These are phyloP conservation scores for Podila verticillata DNA, from an alignment of 192 early-diverging fungal genomes.

Conservation along the genomic window DNA sequence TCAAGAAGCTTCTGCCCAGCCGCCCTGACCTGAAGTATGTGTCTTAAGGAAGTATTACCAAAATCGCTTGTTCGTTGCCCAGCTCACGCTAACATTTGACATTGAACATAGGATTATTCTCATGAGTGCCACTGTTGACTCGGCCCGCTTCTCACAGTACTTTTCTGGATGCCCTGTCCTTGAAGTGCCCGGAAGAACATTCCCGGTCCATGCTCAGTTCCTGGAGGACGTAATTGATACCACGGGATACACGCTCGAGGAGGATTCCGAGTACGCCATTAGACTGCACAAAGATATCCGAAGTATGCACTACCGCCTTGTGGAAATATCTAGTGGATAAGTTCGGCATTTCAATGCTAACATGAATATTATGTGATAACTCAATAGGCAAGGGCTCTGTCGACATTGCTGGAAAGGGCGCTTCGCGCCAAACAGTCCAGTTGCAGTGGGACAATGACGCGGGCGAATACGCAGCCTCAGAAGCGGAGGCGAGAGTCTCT, in stretches of 20 bases:
- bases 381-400: conserved; percentile 43
- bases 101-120: conserved; percentile 58
- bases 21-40: conserved; percentile 64
- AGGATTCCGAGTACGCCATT: conserved; percentile 56
- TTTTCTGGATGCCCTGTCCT: conserved; percentile 69
- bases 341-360: no score
- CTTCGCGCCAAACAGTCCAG: conserved; percentile 30
- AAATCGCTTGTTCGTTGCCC: neutral
- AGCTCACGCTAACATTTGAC: neutral
- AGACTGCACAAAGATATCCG: conserved; percentile 46
- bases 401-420: conserved; percentile 44
- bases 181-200: conserved; percentile 78
- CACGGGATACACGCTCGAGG: conserved; percentile 64
- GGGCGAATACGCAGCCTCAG: conserved; percentile 37
- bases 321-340: neutral
- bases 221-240: conserved; percentile 77
- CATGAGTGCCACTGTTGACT: conserved; percentile 83
- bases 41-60: no score
- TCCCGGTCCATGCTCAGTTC: conserved; percentile 73
- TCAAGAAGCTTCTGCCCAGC: conserved; percentile 61
- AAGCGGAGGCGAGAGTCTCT: conserved; percentile 49
- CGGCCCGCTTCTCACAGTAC: conserved; percentile 67
- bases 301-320: conserved; percentile 8
- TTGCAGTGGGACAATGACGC: conserved; percentile 48
- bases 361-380: no score